Conservation (phyloP, 1,284 basidiomycete genomes). For the Pseudozyma pruni region DNA sequence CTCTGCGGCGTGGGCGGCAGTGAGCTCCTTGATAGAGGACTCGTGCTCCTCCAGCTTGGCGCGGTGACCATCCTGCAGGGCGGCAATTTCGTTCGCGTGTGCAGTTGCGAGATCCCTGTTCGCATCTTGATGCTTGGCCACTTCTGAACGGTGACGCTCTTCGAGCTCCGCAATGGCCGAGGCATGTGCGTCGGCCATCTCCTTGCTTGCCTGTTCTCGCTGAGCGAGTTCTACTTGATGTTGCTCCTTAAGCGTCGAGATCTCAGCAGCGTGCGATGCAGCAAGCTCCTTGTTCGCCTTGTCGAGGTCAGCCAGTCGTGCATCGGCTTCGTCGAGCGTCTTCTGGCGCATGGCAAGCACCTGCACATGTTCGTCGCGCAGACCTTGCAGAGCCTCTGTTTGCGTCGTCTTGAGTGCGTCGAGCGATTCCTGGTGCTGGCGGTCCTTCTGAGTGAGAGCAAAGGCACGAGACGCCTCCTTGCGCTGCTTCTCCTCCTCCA, state of each 20-base stretch:
- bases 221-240: constrained; percentile 6
- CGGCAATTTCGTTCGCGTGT: constrained; percentile 10
- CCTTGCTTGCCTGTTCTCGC: constrained; percentile 17
- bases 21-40: constrained; percentile 6
- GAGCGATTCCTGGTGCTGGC: constrained; percentile 37
- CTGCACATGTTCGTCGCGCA: constrained; percentile 35
- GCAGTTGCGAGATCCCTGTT: constrained; percentile 3
- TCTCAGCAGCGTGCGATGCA: constrained; percentile 13
- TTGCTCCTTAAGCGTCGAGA: constrained; percentile 11
- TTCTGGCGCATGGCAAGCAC: constrained; percentile 25
- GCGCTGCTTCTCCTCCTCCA: constrained; percentile 40
- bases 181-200: constrained; percentile 2
- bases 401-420: constrained; percentile 34
- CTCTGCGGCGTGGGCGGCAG: constrained; percentile 8
- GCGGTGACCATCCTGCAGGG: constrained; percentile 12
- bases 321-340: constrained; percentile 29
- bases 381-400: constrained; percentile 15
- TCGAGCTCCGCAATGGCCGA: constrained; percentile 1
- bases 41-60: constrained; percentile 11
- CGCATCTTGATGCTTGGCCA: no score
- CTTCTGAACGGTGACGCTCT: neutral
- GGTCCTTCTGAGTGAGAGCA: constrained; percentile 42
- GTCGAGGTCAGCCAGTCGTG: constrained; percentile 23
- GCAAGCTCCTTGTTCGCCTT: constrained; percentile 11
- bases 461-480: constrained; percentile 41